Percentiles rank a stretch among this genome's conserved stretches.
These are phyloP conservation scores for Arxiozyma slooffiae DNA, from an alignment of 1,139 yeast genomes.

Conservation along the genomic window DNA sequence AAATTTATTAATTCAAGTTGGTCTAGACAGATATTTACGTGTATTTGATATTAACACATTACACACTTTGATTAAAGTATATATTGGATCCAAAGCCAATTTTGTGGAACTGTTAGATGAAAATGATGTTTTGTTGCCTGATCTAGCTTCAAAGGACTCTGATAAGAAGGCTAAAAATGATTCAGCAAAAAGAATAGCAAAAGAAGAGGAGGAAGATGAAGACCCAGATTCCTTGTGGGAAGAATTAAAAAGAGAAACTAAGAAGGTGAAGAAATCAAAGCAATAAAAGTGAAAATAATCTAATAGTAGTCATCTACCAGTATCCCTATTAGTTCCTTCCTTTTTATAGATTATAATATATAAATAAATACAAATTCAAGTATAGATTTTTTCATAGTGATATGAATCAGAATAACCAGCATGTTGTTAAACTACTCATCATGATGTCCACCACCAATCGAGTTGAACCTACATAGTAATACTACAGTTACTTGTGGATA, in stretches of 20 bases:
- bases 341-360: neutral
- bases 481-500: neutral
- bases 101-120: slow-evolving; percentile 41
- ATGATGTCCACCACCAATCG: neutral
- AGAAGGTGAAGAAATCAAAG: slow-evolving; percentile 6
- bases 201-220: slow-evolving; percentile 10
- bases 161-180: slow-evolving; percentile 8
- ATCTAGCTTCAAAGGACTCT: slow-evolving; percentile 8
- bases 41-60: slow-evolving; percentile 56
- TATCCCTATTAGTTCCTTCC: neutral
- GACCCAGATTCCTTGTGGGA: slow-evolving; percentile 19
- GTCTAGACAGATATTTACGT: slow-evolving; percentile 76
- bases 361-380: neutral
- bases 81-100: slow-evolving; percentile 63
- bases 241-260: slow-evolving; percentile 10
- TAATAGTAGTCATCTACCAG: neutral
- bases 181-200: slow-evolving; percentile 10
- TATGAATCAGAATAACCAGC: neutral
- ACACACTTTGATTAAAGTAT: slow-evolving; percentile 59
- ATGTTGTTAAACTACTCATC: neutral
- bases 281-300: neutral
- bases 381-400: too few relatives aligned
- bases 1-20: slow-evolving; percentile 50
- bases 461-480: neutral
- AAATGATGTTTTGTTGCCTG: slow-evolving; percentile 18